phyloP scores from a whole-genome alignment of 2,329 filamentous ascomycete genomes.

The Juglanconis oblonga region DNA sequence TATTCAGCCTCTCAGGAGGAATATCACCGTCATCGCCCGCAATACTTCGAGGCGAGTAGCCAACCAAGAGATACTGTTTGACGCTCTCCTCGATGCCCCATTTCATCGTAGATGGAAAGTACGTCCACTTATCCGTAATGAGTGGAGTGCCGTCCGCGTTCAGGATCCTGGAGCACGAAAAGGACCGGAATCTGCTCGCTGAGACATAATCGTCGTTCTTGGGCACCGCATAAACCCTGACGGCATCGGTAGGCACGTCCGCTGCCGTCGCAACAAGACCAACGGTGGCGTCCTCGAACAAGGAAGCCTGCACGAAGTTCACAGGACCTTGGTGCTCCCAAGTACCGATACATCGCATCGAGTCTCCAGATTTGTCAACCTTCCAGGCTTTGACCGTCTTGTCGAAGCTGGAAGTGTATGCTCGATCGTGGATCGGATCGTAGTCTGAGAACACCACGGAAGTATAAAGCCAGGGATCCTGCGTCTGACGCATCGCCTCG shows the following conservation, averaged over 20 bases:
- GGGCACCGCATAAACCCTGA: constrained; percentile 54
- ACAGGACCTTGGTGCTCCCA: constrained; percentile 59
- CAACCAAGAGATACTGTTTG: constrained; percentile 54
- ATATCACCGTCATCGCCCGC: constrained; percentile 54
- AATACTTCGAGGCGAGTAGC: constrained; percentile 59
- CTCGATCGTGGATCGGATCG: constrained; percentile 40
- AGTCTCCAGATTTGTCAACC: constrained; percentile 32
- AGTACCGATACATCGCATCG: constrained; percentile 44
- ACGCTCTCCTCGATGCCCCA: constrained; percentile 50
- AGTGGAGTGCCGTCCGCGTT: constrained; percentile 28
- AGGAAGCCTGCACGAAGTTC: constrained; percentile 59
- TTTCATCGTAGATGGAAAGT: constrained; percentile 61
- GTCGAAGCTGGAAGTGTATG: constrained; percentile 62
- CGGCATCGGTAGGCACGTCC: constrained; percentile 51
- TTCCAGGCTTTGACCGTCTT: constrained; percentile 59
- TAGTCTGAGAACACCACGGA: constrained; percentile 63
- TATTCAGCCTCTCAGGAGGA: constrained; percentile 53
- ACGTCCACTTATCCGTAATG: constrained; percentile 53
- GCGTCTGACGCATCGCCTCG: constrained; percentile 54
- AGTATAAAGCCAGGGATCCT: constrained; percentile 62
- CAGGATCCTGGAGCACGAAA: constrained; percentile 38
- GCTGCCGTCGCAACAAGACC: constrained; percentile 58
- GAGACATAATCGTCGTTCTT: constrained; percentile 29
- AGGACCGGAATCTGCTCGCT: constrained; percentile 33
- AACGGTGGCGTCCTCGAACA: constrained; percentile 30